Percentiles rank a stretch among this genome's conserved stretches.
phyloP scores from a whole-genome alignment of 208 protist species.

The Herpetomonas tarakana region DNA sequence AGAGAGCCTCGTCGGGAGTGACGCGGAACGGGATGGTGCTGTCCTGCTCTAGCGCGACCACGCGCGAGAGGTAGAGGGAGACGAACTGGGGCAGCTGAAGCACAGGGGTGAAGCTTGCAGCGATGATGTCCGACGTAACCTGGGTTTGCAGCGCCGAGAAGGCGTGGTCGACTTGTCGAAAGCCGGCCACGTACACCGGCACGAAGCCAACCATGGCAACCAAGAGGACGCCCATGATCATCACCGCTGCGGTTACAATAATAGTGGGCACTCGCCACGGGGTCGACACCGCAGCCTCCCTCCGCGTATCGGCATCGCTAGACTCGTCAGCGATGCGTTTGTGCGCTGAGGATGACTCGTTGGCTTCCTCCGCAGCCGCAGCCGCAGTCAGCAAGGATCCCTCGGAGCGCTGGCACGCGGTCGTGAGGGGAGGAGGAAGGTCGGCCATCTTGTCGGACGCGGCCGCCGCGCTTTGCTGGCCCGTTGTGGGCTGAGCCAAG shows the following conservation, averaged over 20 bases:
- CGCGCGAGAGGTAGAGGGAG: slow-evolving; percentile 4
- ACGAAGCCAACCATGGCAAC: slow-evolving; percentile 27
- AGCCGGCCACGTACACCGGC: slow-evolving; percentile 25
- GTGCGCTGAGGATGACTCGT: too few species aligned
- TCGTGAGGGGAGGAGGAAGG: too few species aligned
- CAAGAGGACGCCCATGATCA: slow-evolving; percentile 30
- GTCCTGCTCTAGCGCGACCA: slow-evolving; percentile 3
- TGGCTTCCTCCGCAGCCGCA: too few species aligned
- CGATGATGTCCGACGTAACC: slow-evolving; percentile 12
- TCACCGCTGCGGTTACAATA: slow-evolving; percentile 19
- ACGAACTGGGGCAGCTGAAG: slow-evolving; percentile 12
- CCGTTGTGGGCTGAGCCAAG: too few species aligned
- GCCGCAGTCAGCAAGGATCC: too few species aligned
- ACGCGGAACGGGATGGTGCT: not conserved
- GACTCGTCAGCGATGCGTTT: too few species aligned
- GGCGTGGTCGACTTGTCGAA: slow-evolving; percentile 16
- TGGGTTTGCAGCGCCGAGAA: slow-evolving; percentile 23
- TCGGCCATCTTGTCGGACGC: too few species aligned
- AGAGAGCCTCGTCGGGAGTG: slow-evolving; percentile 4
- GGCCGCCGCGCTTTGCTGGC: too few species aligned
- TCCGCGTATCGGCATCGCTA: too few species aligned
- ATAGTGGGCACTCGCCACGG: slow-evolving; percentile 10
- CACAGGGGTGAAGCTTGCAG: slow-evolving; percentile 7
- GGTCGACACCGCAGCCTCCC: too few species aligned
- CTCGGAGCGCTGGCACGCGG: too few species aligned